Evolutionary conservation across 352 stramenopile genomes (phyloP).

Genomic region (Thalassiosira hispida): DNA sequence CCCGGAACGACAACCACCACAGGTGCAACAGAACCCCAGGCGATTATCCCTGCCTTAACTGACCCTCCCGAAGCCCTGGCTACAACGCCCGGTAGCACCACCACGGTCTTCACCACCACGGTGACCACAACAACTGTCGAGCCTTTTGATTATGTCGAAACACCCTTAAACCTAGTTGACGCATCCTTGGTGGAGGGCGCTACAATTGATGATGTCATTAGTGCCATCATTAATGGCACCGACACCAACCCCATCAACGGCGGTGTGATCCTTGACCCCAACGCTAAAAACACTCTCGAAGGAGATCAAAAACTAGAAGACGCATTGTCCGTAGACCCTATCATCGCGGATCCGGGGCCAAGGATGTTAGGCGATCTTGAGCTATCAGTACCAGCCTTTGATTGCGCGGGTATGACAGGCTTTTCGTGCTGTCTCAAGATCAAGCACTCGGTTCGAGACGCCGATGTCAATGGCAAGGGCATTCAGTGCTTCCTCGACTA

Average conservation of each 20-base stretch:
- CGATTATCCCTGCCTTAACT: no score
- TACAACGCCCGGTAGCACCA: no score
- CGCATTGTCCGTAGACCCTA: background rate
- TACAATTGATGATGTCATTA: background rate
- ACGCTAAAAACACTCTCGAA: constrained; percentile 1
- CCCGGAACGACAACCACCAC: no score
- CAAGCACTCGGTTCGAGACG: background rate
- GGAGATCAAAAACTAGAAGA: constrained; percentile 1
- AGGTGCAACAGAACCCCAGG: no score
- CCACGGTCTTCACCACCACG: no score
- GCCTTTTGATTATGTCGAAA: no score
- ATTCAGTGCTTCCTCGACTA: constrained; percentile 1
- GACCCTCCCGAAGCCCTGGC: no score
- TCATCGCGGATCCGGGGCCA: background rate
- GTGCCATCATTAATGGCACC: background rate
- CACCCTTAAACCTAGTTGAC: background rate
- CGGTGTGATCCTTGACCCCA: background rate
- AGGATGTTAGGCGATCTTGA: background rate
- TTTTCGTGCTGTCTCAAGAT: background rate
- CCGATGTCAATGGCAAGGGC: background rate
- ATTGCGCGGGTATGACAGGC: background rate
- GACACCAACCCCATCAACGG: constrained; percentile 19
- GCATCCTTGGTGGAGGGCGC: background rate
- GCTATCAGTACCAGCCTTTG: background rate
- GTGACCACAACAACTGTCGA: no score